Conservation (phyloP, 768 basidiomycete genomes). For the Podaxis sp. region DNA sequence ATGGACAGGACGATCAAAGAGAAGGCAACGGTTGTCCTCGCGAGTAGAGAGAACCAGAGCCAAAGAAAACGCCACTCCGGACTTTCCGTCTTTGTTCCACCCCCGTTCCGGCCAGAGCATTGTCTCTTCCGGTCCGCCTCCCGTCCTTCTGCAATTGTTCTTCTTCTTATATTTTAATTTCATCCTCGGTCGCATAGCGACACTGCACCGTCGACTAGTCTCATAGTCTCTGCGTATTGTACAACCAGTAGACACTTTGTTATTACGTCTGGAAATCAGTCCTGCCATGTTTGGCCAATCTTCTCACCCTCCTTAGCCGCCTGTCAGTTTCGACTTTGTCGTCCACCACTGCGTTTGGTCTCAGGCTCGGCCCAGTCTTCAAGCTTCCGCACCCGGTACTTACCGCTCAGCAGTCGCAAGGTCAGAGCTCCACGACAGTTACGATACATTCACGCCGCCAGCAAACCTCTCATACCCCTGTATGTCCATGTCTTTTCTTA, state of each 20-base stretch:
- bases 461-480: no score
- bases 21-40: constrained; percentile 22
- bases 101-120: constrained; percentile 21
- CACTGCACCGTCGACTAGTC: not conserved
- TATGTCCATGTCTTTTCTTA: no score
- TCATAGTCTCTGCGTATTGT: not conserved
- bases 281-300: constrained; percentile 4
- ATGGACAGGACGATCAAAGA: constrained; percentile 24
- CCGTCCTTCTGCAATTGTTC: not conserved
- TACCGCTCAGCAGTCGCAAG: no score
- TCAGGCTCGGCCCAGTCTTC: no score
- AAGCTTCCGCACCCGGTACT: no score
- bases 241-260: not conserved
- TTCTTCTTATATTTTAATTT: not conserved
- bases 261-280: not conserved
- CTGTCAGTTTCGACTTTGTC: not conserved
- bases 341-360: not conserved
- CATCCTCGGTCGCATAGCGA: constrained; percentile 1
- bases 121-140: constrained; percentile 10
- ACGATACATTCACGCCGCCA: not conserved
- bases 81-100: constrained; percentile 23
- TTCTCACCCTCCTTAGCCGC: constrained; percentile 5
- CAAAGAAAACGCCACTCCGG: constrained; percentile 22
- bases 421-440: not conserved
- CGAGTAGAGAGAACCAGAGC: constrained; percentile 19